These are phyloP conservation scores for Peronosclerospora sorghi DNA, from an alignment of 352 stramenopile species.

Conservation along the genomic window DNA sequence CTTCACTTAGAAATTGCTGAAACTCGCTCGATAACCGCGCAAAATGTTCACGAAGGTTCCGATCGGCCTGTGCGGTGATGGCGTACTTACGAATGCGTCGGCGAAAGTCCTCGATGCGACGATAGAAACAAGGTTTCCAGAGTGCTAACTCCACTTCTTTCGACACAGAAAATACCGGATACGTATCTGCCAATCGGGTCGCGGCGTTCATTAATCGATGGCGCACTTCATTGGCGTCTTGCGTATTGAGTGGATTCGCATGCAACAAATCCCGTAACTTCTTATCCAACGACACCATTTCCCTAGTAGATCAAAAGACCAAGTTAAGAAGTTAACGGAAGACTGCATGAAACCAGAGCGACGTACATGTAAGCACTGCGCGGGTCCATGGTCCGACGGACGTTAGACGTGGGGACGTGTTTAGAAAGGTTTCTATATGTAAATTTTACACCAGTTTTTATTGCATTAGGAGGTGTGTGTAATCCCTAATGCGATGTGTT, in stretches of 20 bases:
- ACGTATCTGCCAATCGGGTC: constrained; percentile 26
- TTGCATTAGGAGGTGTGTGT: too few relatives aligned
- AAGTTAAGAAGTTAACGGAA: background rate
- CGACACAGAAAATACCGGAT: constrained; percentile 39
- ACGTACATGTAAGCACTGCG: constrained; percentile 22
- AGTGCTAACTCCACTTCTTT: constrained; percentile 76
- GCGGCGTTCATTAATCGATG: constrained; percentile 45
- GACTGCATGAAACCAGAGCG: background rate
- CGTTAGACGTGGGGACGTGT: background rate
- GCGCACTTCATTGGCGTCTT: constrained; percentile 50
- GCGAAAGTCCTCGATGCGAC: constrained; percentile 84
- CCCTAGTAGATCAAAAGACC: constrained; percentile 15
- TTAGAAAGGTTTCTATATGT: background rate
- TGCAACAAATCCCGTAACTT: constrained; percentile 62
- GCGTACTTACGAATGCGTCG: constrained; percentile 80
- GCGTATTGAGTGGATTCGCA: constrained; percentile 45
- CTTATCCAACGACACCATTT: constrained; percentile 62
- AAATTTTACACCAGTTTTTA: too few relatives aligned
- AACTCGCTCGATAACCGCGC: constrained; percentile 62
- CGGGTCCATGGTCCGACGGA: constrained; percentile 16
- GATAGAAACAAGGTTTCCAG: constrained; percentile 89
- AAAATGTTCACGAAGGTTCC: constrained; percentile 67
- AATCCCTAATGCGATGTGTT: too few relatives aligned
- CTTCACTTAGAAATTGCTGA: constrained; percentile 50
- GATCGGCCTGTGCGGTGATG: constrained; percentile 49